phyloP scores from a whole-genome alignment of 2,329 filamentous ascomycete genomes.

The Colletotrichum sansevieriae region DNA sequence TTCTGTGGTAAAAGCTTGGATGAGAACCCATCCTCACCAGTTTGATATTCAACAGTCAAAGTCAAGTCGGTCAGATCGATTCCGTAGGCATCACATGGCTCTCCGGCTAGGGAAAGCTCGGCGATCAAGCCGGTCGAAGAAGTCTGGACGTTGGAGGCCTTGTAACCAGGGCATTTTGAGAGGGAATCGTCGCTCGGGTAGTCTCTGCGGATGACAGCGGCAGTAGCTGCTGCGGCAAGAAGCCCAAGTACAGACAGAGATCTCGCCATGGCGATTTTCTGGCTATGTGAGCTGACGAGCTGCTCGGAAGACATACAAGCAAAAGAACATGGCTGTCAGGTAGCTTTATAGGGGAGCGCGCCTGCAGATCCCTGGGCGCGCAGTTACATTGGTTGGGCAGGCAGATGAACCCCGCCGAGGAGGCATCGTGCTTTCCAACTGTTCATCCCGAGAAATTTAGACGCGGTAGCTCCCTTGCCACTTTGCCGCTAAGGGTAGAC shows the following conservation, averaged over 20 bases:
- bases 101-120: conserved; percentile 45
- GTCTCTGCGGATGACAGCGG: conserved; percentile 35
- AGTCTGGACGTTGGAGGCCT: conserved; percentile 70
- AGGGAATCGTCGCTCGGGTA: conserved; percentile 37
- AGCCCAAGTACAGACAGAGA: conserved; percentile 28
- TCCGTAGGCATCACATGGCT: conserved; percentile 45
- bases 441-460: conserved; percentile 24
- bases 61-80: conserved; percentile 46
- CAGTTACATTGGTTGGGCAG: conserved; percentile 18
- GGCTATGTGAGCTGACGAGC: conserved; percentile 7
- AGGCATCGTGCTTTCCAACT: conserved; percentile 22
- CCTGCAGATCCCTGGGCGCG: conserved; percentile 15
- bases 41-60: conserved; percentile 51
- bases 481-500: background rate
- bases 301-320: background rate
- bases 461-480: conserved; percentile 9
- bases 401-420: conserved; percentile 10
- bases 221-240: conserved; percentile 25
- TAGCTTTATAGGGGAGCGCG: conserved; percentile 19
- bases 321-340: conserved; percentile 3
- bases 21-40: conserved; percentile 41
- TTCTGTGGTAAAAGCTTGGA: background rate
- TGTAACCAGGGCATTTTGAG: conserved; percentile 52
- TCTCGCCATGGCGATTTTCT: conserved; percentile 30
- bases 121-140: conserved; percentile 67